Evolutionary conservation across 2,329 filamentous ascomycete genomes (phyloP).

Genomic region (Chaetomium strumarium): DNA sequence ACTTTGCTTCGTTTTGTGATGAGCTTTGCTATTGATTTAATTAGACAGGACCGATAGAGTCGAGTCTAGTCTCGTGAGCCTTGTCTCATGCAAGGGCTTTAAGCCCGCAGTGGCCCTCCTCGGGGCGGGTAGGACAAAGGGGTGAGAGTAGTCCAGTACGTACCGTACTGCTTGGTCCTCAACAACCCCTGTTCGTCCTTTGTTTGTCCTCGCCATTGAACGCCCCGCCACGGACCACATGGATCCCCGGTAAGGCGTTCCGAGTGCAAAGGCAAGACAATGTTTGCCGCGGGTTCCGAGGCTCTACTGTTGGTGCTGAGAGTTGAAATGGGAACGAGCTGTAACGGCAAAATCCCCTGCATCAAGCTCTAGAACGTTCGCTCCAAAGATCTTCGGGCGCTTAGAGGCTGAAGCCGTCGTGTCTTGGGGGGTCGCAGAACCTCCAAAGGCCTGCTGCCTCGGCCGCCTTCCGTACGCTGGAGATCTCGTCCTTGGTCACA

Average conservation of each 20-base stretch:
- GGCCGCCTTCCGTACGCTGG: constrained; percentile 60
- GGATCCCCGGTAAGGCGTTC: neutral
- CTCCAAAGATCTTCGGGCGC: constrained; percentile 24
- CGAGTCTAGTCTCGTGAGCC: neutral
- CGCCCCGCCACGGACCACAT: constrained; percentile 4
- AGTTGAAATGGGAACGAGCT: neutral
- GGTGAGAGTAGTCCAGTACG: no score
- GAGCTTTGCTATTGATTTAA: neutral
- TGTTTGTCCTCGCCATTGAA: constrained; percentile 7
- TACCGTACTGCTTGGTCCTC: neutral
- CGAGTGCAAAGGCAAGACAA: neutral
- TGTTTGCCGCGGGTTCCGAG: neutral
- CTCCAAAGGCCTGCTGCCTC: constrained; percentile 69
- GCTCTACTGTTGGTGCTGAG: neutral
- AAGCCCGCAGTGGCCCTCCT: neutral
- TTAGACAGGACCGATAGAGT: neutral
- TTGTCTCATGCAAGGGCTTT: neutral
- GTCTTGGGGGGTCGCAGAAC: constrained; percentile 60
- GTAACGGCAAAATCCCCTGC: neutral
- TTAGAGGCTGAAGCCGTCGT: constrained; percentile 45
- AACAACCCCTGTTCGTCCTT: constrained; percentile 6
- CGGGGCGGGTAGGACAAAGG: constrained; percentile 1
- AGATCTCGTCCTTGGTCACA: constrained; percentile 59
- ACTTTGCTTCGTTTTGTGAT: no score
- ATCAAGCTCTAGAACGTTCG: constrained; percentile 1